phyloP scores from a whole-genome alignment of 2,329 filamentous ascomycete genomes.

The Sordariomycetes sp. region DNA sequence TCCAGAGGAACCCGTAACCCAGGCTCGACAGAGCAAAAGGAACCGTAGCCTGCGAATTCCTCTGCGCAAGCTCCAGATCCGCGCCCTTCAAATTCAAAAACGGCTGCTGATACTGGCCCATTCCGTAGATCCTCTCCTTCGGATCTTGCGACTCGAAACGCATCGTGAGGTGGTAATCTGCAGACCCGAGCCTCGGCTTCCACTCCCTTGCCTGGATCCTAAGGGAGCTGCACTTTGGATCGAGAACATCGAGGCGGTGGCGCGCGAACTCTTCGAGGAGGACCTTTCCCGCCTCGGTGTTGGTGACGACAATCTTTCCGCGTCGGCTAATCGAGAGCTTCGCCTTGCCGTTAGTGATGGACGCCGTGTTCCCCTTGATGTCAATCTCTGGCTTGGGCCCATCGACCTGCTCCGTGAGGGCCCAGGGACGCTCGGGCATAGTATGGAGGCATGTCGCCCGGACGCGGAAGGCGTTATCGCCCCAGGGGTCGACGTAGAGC shows the following conservation, averaged over 20 bases:
- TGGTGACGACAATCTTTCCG: slow-evolving; percentile 16
- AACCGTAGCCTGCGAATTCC: slow-evolving; percentile 53
- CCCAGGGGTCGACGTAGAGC: slow-evolving; percentile 35
- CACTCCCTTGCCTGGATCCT: slow-evolving; percentile 45
- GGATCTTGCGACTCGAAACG: slow-evolving; percentile 41
- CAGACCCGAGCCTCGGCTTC: slow-evolving; percentile 30
- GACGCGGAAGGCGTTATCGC: slow-evolving; percentile 28
- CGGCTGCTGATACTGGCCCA: slow-evolving; percentile 57
- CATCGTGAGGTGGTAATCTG: slow-evolving; percentile 40
- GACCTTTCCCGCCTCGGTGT: slow-evolving; percentile 11
- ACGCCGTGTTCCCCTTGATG: slow-evolving; percentile 10
- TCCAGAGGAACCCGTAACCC: slow-evolving; percentile 54
- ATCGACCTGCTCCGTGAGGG: slow-evolving; percentile 12
- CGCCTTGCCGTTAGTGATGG: slow-evolving; percentile 17
- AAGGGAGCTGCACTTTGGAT: slow-evolving; percentile 46
- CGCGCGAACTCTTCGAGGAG: slow-evolving; percentile 18
- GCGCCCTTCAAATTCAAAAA: slow-evolving; percentile 48
- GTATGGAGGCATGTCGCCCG: slow-evolving; percentile 25
- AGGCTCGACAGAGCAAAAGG: slow-evolving; percentile 46
- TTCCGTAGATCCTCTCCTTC: slow-evolving; percentile 50
- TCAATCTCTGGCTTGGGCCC: slow-evolving; percentile 8
- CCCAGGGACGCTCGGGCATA: slow-evolving; percentile 23
- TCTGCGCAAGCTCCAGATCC: slow-evolving; percentile 50
- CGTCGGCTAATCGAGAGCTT: slow-evolving; percentile 13
- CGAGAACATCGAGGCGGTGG: slow-evolving; percentile 17